Conservation (phyloP, 768 basidiomycete species). For the Stropharia rugosoannulata region DNA sequence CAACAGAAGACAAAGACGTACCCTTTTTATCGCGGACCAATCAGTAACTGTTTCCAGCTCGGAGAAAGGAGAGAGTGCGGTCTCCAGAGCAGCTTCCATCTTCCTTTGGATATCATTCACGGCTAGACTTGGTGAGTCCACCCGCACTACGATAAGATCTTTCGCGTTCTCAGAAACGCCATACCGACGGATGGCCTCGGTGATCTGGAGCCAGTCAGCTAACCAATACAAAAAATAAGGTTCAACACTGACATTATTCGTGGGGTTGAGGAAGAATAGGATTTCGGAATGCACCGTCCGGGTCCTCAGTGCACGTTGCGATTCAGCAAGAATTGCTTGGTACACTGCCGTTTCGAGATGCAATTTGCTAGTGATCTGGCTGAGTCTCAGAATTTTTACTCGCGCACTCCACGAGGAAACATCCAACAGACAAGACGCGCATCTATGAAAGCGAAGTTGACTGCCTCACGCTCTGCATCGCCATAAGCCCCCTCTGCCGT, state of each 20-base stretch:
- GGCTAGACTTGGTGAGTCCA: slow-evolving; percentile 40
- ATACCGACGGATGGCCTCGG: slow-evolving; percentile 83
- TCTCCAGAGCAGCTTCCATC: slow-evolving; percentile 61
- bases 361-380: slow-evolving; percentile 74
- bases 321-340: slow-evolving; percentile 73
- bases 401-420: slow-evolving; percentile 4
- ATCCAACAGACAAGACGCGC: slow-evolving; percentile 65
- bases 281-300: slow-evolving; percentile 92
- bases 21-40: slow-evolving; percentile 77
- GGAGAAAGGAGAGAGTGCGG: slow-evolving; percentile 48
- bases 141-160: slow-evolving; percentile 70
- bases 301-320: slow-evolving; percentile 63
- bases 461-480: slow-evolving; percentile 65
- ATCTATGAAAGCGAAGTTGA: slow-evolving; percentile 92
- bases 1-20: slow-evolving; percentile 25
- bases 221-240: neutral
- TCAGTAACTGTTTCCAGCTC: slow-evolving; percentile 54
- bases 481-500: slow-evolving; percentile 57
- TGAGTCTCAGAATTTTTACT: slow-evolving; percentile 6
- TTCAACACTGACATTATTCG: slow-evolving; percentile 62
- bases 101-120: slow-evolving; percentile 41
- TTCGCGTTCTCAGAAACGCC: slow-evolving; percentile 71
- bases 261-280: slow-evolving; percentile 84
- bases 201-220: slow-evolving; percentile 53
- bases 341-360: slow-evolving; percentile 86